Base-by-base conservation (phyloP, 805 yeast genomes). In the Suhomyces sp. region DNA sequence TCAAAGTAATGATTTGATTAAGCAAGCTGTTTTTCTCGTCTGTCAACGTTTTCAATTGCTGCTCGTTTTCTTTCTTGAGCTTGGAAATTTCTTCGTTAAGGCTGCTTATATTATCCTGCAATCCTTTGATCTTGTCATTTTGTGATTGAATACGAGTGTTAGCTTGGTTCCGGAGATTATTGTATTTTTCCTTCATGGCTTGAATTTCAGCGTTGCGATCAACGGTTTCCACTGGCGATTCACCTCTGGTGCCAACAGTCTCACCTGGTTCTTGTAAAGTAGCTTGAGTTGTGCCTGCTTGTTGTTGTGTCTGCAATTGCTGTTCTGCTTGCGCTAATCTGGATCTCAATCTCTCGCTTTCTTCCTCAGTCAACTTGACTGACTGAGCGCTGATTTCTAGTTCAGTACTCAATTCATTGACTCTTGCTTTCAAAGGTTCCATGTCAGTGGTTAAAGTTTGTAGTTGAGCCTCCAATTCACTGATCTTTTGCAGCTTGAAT, bases 281-380 rank as follows among this genome's bases (percentile, higher is more conserved):
- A 21, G 25, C 44, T 13, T 15, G 44, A 4, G 44, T 12, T 41
- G 44, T 3, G 13, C 15, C 17, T 17, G 39, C 39, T 29, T 17
- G 21, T 15, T 17, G 21, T 27, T 13, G 21, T n/a, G 12, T 4
- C 12, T 24, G 47, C 20, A 21, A 10, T 19, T 19, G 21, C n/a
- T 13, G 43, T 12, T 13, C 22, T 6, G 29, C 31, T 17, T 24
- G 25, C 4, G 37, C 21, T 7, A 47, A 17, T 29, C 40, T 40
- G 21, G 27, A 21, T 65, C 81, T 82, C 83, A 89, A 81, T 21
- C 82, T 73, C n/a, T 78, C 79, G 48, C 76, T 74, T 53, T 87
- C 89, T 54, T 81, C 82, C 37, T 71, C 68, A 7, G 77, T 60
- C 22, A 80, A 64, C 43, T 65, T 64, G 40, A 85, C 60, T 50